Conservation (phyloP, 2,329 filamentous ascomycete genomes). For the Fusarium liriodendri region DNA sequence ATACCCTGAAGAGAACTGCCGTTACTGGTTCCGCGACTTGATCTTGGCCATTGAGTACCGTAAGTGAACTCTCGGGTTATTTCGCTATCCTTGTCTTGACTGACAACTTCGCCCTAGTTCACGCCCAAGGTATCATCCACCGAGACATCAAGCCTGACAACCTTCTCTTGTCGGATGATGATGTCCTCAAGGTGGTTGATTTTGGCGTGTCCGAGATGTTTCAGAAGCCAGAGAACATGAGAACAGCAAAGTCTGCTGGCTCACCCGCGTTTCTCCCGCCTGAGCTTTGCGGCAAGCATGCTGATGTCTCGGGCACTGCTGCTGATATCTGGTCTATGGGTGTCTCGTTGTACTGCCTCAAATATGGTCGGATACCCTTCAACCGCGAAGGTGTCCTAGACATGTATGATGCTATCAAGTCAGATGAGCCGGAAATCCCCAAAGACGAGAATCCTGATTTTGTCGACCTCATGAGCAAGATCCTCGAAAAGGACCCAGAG, state of each 20-base stretch:
- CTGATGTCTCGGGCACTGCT: conserved; percentile 86
- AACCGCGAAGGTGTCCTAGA: conserved; percentile 82
- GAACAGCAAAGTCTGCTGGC: conserved; percentile 90
- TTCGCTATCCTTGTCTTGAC: not conserved
- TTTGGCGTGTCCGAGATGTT: conserved; percentile 99
- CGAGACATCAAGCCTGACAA: conserved; percentile 99
- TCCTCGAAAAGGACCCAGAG: conserved; percentile 87
- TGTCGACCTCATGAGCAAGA: conserved; percentile 75
- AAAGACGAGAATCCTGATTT: conserved; percentile 75
- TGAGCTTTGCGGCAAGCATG: conserved; percentile 89
- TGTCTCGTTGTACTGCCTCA: conserved; percentile 90
- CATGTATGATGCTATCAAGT: conserved; percentile 88
- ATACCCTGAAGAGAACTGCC: conserved; percentile 83
- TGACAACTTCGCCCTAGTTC: conserved; percentile 64
- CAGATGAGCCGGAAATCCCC: conserved; percentile 72
- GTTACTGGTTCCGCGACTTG: conserved; percentile 94
- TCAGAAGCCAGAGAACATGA: conserved; percentile 85
- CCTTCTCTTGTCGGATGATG: conserved; percentile 86
- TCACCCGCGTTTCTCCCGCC: conserved; percentile 95
- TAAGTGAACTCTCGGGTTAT: conserved; percentile 55
- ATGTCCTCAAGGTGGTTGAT: conserved; percentile 96
- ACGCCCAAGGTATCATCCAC: conserved; percentile 94
- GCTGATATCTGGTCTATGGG: conserved; percentile 99
- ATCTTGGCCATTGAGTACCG: conserved; percentile 94
- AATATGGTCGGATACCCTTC: conserved; percentile 90